These are phyloP conservation scores for Sporothrix variecibatus DNA, from an alignment of 2,329 filamentous ascomycete genomes.

Conservation along the genomic window DNA sequence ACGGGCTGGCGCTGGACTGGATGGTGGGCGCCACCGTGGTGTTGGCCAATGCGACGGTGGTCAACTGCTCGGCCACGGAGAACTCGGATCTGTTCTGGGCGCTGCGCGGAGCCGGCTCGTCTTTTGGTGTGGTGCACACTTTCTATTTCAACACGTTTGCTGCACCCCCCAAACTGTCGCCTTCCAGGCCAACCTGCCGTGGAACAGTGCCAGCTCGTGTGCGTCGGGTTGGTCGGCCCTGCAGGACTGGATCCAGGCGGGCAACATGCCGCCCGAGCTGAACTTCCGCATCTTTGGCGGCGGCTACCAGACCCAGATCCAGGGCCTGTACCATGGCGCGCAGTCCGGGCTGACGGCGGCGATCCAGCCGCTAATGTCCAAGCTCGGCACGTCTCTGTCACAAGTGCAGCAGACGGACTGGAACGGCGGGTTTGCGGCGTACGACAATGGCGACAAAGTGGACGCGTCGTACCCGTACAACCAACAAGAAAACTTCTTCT, in stretches of 20 bases:
- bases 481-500: conserved; percentile 38
- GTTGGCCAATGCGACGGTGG: conserved; percentile 40
- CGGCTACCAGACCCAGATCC: conserved; percentile 33
- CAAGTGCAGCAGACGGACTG: conserved; percentile 34
- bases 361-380: conserved; percentile 33
- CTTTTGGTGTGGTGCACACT: conserved; percentile 45
- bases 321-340: conserved; percentile 37
- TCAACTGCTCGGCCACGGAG: conserved; percentile 38
- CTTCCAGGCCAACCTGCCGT: conserved; percentile 36
- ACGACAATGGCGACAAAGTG: conserved; percentile 37
- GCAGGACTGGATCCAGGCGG: conserved; percentile 34
- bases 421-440: conserved; percentile 38
- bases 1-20: conserved; percentile 42
- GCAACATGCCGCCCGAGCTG: conserved; percentile 35
- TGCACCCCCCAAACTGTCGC: conserved; percentile 39
- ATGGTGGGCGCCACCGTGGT: conserved; percentile 42
- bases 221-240: conserved; percentile 33
- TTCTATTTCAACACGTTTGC: conserved; percentile 45
- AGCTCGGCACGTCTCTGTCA: conserved; percentile 33
- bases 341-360: conserved; percentile 29
- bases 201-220: conserved; percentile 32
- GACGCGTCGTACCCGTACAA: conserved; percentile 35
- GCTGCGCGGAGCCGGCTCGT: conserved; percentile 45
- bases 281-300: conserved; percentile 38
- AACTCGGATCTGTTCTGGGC: conserved; percentile 49